Percentiles rank a stretch among this genome's conserved stretches.
Conservation (phyloP, 2,329 filamentous ascomycete genomes). For the Xylaria multiplex region DNA sequence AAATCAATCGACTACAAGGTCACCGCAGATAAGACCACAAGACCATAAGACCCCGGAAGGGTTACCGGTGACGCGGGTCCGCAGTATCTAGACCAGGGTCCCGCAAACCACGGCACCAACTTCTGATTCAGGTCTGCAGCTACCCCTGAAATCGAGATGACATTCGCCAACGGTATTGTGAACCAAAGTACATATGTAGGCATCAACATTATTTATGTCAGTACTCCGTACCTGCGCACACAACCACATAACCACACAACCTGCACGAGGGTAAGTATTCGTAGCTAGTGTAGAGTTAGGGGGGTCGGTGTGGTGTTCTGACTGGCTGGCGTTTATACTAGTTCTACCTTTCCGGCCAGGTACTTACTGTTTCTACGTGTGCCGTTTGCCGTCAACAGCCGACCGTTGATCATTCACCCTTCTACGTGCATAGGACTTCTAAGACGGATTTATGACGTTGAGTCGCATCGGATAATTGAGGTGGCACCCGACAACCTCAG, state of each 20-base stretch:
- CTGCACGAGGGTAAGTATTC: neutral
- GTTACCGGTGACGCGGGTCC: slow-evolving; percentile 27
- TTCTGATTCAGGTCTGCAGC: slow-evolving; percentile 30
- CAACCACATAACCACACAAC: too few relatives aligned
- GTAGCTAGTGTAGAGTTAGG: neutral
- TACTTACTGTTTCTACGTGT: too few relatives aligned
- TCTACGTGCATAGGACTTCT: slow-evolving; percentile 1
- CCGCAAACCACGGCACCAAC: slow-evolving; percentile 1
- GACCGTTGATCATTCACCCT: slow-evolving; percentile 21
- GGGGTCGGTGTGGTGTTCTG: neutral
- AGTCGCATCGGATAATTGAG: slow-evolving; percentile 1
- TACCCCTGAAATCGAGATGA: slow-evolving; percentile 25
- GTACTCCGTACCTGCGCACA: too few relatives aligned
- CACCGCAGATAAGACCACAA: neutral
- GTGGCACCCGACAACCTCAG: neutral
- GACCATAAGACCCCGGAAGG: neutral
- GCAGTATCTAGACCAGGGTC: slow-evolving; percentile 9
- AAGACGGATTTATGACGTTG: slow-evolving; percentile 25
- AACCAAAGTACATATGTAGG: neutral
- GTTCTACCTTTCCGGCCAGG: neutral
- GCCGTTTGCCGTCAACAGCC: slow-evolving; percentile 20
- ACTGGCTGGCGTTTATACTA: slow-evolving; percentile 7
- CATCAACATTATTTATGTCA: neutral
- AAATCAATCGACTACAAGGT: neutral
- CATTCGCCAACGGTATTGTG: neutral